Evolutionary conservation across 371 early-diverging fungal genomes (phyloP), one percentile per base, ranked within the genome.

Genomic region (Rhizomucor miehei): DNA sequence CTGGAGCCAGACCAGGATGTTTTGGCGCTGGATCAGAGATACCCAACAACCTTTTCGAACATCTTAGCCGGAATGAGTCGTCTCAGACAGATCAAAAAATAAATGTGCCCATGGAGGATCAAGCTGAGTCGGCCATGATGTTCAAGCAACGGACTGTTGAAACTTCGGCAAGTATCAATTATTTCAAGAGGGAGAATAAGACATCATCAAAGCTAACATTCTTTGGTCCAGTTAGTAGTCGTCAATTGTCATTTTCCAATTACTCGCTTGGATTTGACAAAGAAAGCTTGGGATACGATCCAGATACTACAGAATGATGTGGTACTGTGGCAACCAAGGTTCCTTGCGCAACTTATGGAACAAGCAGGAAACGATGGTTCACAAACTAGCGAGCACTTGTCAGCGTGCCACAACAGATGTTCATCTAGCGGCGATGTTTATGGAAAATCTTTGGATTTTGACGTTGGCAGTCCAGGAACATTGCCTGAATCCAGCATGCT

Each of bases 291-390:
- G 71, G 89, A 91, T 60, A 79, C 57, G 6, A 60, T 89, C 2
- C 88, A 89, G 57, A 74, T 85, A 17, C 64, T 90, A 20, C 70
- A 86, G 44, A 90, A 89, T 55, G 89, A 89, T 47, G 59, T 89
- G 21, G 48, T 82, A 37, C 55, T 86, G 25, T 91, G 90, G 89
- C 78, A 80, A 47, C 84, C 78, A 12, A 60, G 50, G 23, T 81
- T 73, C 51, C 43, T 73, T 5, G 19, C 57, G 29, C 44, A 40
- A 3, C 19, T 54, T n/a, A 13, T 36, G 17, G 39, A 43, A 47
- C 37, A 38, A 25, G 19, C 35, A 0, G 13, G 21, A 43, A 12
- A 25, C n/a, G 20, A 48, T 20, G 11, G 43, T 43, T 29, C 29
- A 8, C 29, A 29, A 29, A 29, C 29, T 29, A 29, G 29, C 29